phyloP scores from a whole-genome alignment of 225 moss, liverwort and hornwort genomes.

The Pseudisothecium myosuroides region DNA sequence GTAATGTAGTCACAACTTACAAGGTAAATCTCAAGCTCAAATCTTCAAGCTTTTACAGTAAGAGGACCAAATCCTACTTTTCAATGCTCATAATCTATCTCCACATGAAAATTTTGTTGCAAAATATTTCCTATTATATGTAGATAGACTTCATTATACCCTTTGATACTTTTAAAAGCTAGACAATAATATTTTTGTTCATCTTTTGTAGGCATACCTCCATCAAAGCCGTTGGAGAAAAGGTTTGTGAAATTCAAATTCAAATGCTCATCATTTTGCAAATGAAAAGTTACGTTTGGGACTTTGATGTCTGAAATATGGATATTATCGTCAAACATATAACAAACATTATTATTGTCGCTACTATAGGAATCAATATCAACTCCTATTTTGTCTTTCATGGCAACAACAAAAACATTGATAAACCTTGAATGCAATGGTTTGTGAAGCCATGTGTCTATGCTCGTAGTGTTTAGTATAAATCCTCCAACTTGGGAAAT shows the following conservation, averaged over 20 bases:
- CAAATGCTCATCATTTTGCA: background rate
- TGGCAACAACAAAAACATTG: background rate
- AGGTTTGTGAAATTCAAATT: background rate
- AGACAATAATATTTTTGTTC: background rate
- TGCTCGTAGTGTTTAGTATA: background rate
- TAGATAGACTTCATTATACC: too few relatives aligned
- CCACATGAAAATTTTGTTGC: background rate
- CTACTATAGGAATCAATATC: background rate
- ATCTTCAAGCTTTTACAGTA: background rate
- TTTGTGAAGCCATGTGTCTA: background rate
- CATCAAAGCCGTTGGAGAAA: fast-evolving
- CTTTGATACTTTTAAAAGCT: background rate
- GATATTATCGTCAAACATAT: background rate
- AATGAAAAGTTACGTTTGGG: background rate
- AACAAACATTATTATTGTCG: background rate
- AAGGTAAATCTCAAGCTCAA: background rate
- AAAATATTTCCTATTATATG: background rate
- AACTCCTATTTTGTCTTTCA: background rate
- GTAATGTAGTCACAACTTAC: too few relatives aligned
- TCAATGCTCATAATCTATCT: background rate
- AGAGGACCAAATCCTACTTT: background rate
- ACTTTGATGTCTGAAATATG: background rate
- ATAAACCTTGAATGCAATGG: background rate
- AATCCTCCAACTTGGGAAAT: background rate
- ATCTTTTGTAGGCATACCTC: too few relatives aligned